These are phyloP conservation scores for Plantago coronopus DNA, from an alignment of 305 asterid genomes.

Conservation along the genomic window DNA sequence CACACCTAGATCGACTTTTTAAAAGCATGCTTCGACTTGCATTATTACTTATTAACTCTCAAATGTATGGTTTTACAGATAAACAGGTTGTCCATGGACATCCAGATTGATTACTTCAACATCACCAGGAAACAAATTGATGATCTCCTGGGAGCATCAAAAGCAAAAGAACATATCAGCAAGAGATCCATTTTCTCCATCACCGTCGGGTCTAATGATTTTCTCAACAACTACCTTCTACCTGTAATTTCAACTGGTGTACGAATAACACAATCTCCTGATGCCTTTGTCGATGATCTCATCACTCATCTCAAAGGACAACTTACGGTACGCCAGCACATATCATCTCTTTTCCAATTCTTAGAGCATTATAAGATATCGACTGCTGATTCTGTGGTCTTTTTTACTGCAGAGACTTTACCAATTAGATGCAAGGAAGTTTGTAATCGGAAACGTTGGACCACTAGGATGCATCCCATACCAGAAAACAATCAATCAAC, in stretches of 20 bases:
- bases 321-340: constrained; percentile 47
- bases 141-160: constrained; percentile 51
- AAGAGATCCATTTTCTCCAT: constrained; percentile 72
- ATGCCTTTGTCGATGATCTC: constrained; percentile 61
- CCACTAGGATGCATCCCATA: constrained; percentile 96
- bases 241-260: constrained; percentile 74
- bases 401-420: constrained; percentile 65
- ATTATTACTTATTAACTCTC: neutral
- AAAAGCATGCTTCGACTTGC: neutral
- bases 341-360: too few relatives aligned
- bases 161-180: constrained; percentile 55
- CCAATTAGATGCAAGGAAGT: constrained; percentile 70
- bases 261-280: constrained; percentile 59
- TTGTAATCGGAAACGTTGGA: constrained; percentile 79
- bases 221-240: constrained; percentile 76
- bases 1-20: neutral
- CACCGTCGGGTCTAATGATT: constrained; percentile 82
- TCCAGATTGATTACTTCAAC: constrained; percentile 88
- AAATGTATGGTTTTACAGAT: constrained; percentile 39
- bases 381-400: too few relatives aligned
- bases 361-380: too few relatives aligned
- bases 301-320: constrained; percentile 62
- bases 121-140: constrained; percentile 74
- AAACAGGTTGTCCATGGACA: constrained; percentile 82
- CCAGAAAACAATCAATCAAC: constrained; percentile 77